Conservation (phyloP, 768 basidiomycete genomes). For the Cyclocybe aegerita region DNA sequence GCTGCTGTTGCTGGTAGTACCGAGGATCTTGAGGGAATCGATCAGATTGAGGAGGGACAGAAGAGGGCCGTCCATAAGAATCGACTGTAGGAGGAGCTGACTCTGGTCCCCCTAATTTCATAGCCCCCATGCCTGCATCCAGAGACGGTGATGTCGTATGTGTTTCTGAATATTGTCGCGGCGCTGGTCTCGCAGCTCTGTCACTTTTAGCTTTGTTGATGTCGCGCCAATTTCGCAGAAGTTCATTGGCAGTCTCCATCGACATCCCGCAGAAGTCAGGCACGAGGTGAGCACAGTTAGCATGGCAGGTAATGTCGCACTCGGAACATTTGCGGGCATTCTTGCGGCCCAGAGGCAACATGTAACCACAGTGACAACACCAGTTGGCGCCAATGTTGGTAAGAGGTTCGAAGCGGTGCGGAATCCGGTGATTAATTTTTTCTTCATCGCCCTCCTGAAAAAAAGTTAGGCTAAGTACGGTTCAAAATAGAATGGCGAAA, state of each 20-base stretch:
- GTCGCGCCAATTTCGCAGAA: constrained; percentile 87
- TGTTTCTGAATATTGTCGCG: constrained; percentile 29
- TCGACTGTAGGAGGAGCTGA: constrained; percentile 30
- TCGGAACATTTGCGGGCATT: constrained; percentile 95
- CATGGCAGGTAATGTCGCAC: constrained; percentile 96
- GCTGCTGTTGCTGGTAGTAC: constrained; percentile 31
- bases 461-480: constrained; percentile 6
- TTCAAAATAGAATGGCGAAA: neutral
- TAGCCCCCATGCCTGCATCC: constrained; percentile 28
- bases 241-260: constrained; percentile 96
- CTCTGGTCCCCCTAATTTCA: constrained; percentile 46
- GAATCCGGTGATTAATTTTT: constrained; percentile 98
- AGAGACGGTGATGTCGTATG: constrained; percentile 33
- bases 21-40: constrained; percentile 43
- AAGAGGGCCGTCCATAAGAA: constrained; percentile 35
- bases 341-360: constrained; percentile 95
- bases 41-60: constrained; percentile 31
- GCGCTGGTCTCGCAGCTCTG: constrained; percentile 39
- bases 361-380: constrained; percentile 99
- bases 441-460: constrained; percentile 91
- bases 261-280: constrained; percentile 99
- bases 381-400: constrained; percentile 98
- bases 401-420: constrained; percentile 95
- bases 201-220: constrained; percentile 75
- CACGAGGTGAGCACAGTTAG: constrained; percentile 95